Base-by-base conservation (phyloP, 2,329 filamentous ascomycete species). In the Aspergillus persii region DNA sequence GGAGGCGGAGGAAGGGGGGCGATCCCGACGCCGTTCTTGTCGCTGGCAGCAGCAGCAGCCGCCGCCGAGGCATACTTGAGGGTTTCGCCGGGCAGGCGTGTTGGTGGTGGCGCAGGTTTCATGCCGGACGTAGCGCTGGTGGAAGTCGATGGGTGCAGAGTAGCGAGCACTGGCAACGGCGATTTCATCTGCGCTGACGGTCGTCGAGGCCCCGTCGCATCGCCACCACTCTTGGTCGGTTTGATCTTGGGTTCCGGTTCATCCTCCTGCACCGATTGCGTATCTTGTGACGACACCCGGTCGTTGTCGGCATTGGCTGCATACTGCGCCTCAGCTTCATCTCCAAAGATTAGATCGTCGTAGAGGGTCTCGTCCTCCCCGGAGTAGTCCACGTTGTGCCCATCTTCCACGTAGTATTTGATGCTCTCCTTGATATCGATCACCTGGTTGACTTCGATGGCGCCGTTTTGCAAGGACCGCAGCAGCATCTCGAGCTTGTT, bases 61-160 rank as follows among this genome's bases (percentile, higher is more conserved):
- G 95, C 95, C 0, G 95, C 95, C 41, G 95, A 98, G 49, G 95
- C 95, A 74, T 99, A 99, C 77, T 98, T 98, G 66, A 99, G 82
- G 1, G 90, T 91, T 74, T 98, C 94, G 51, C 92, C 92, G 3
- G 92, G 90, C 6, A 91, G 88, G 74, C 94, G 86, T 60, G 90
- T 87, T 1, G 95, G 95, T 68, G 93, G 79, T 18, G 92, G 88
- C 18, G 95, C 95, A 11, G 95, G 94, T 80, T 98, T 99, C 94
- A 98, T 98, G 55, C 83, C 80, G 55, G 81, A 82, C 58, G 83
- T 79, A 53, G 83, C 77, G 71, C 71, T 73, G 23, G 76, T 72
- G 7, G 74, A 73, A 27, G 75, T 71, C 56, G 76, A 73, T 2
- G 88, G 89, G 75, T 98, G 92, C 68, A 99, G 80, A 30, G 94